A percentile compares a stretch with the other conserved stretches of the same genome.
Evolutionary conservation across 805 yeast genomes (phyloP).

Genomic region (Cyberlindnera xishuangbannaensis): DNA sequence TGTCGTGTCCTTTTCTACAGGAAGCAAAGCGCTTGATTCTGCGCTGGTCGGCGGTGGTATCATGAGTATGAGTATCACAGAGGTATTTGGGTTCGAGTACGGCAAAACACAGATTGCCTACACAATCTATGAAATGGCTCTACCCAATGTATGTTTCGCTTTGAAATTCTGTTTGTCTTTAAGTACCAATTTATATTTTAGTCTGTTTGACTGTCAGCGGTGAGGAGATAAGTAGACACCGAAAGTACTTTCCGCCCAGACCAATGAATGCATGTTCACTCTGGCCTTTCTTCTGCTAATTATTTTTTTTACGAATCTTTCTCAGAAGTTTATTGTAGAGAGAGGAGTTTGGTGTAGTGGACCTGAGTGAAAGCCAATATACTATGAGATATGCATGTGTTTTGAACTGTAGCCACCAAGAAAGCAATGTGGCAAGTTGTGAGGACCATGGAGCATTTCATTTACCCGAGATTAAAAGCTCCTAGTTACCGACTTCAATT

Average conservation of each 20-base stretch:
- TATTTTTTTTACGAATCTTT: no score
- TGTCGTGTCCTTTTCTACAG: conserved; percentile 63
- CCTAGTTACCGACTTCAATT: conserved; percentile 64
- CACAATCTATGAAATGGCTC: conserved; percentile 72
- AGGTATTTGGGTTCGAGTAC: conserved; percentile 74
- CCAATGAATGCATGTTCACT: conserved; percentile 4
- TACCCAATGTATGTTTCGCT: conserved; percentile 38
- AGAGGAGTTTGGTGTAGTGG: no score
- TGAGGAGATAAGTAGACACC: conserved; percentile 73
- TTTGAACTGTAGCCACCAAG: conserved; percentile 73
- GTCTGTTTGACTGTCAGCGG: no score
- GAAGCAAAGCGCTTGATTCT: conserved; percentile 63
- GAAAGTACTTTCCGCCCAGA: conserved; percentile 82
- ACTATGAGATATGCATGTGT: conserved; percentile 75
- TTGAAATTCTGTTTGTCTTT: no score
- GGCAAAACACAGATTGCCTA: conserved; percentile 82
- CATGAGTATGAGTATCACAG: conserved; percentile 72
- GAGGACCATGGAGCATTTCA: conserved; percentile 59
- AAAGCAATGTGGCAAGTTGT: conserved; percentile 66
- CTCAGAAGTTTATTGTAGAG: no score
- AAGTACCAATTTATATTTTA: no score
- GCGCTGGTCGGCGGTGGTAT: conserved; percentile 73
- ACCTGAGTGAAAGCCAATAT: conserved; percentile 63
- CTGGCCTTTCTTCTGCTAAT: no score
- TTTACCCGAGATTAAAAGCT: conserved; percentile 62